Evolutionary conservation across 1,139 yeast species (phyloP).

Genomic region (Yamadazyma aaseri): DNA sequence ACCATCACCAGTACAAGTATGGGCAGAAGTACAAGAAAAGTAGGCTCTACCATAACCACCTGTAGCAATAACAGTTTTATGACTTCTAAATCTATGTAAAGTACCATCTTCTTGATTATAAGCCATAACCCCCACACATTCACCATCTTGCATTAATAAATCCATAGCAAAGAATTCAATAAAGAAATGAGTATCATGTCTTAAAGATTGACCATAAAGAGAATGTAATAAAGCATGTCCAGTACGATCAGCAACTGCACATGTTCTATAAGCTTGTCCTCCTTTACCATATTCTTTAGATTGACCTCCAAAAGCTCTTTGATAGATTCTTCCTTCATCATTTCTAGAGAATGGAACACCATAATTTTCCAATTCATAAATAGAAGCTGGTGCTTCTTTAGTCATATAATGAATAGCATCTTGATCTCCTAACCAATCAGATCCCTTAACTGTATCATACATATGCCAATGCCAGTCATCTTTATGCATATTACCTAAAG

Average conservation of each 20-base stretch:
- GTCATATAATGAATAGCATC: slow-evolving; percentile 99
- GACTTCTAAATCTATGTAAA: slow-evolving; percentile 94
- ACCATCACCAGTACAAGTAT: slow-evolving; percentile 99
- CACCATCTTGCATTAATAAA: slow-evolving; percentile 92
- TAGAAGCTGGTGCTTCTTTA: slow-evolving; percentile 94
- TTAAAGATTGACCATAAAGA: slow-evolving; percentile 91
- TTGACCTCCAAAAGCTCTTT: slow-evolving; percentile 99
- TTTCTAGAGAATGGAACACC: slow-evolving; percentile 99
- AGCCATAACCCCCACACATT: slow-evolving; percentile 95
- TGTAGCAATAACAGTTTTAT: slow-evolving; percentile 94
- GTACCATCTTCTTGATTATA: slow-evolving; percentile 99
- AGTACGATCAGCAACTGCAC: slow-evolving; percentile 99
- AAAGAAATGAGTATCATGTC: slow-evolving; percentile 97
- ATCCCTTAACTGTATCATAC: slow-evolving; percentile 99
- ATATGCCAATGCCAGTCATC: slow-evolving; percentile 99
- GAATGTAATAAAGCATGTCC: slow-evolving; percentile 98
- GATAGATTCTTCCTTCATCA: slow-evolving; percentile 95
- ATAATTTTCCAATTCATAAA: slow-evolving; percentile 94
- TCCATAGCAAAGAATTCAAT: slow-evolving; percentile 97
- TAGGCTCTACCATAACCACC: slow-evolving; percentile 99
- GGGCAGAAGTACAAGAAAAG: slow-evolving; percentile 98
- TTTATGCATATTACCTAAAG: slow-evolving; percentile 93
- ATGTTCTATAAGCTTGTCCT: slow-evolving; percentile 98
- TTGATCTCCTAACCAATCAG: slow-evolving; percentile 99
- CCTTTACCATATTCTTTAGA: slow-evolving; percentile 94